Evolutionary conservation across 371 early-diverging fungal species (phyloP).

Genomic region (Mucor lusitanicus): DNA sequence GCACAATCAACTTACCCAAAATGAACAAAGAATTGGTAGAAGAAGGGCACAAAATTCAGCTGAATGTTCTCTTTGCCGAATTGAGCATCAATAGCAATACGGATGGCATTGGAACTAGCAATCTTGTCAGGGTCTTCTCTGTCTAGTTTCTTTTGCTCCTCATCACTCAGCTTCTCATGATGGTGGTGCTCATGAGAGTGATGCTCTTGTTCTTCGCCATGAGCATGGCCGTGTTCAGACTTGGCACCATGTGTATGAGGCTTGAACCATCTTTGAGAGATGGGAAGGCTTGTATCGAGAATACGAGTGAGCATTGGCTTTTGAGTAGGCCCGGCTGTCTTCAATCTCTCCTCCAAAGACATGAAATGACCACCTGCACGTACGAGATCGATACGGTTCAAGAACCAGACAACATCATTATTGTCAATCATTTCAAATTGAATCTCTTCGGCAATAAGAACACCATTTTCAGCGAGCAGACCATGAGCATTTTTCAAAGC

Average conservation of each 20-base stretch:
- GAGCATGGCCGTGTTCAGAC: background rate
- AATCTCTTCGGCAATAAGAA: conserved; percentile 36
- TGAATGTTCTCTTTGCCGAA: conserved; percentile 23
- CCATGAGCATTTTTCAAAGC: conserved; percentile 22
- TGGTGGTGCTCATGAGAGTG: conserved; percentile 1
- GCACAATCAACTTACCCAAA: conserved; percentile 20
- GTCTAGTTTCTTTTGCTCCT: background rate
- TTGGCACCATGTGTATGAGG: background rate
- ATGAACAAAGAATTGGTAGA: conserved; percentile 11
- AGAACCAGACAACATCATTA: conserved; percentile 15
- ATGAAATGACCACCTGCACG: background rate
- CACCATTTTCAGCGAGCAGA: conserved; percentile 25
- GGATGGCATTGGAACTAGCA: conserved; percentile 4
- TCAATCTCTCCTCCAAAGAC: background rate
- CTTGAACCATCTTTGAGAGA: conserved; percentile 15
- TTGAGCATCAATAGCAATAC: conserved; percentile 4
- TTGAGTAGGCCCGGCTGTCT: background rate
- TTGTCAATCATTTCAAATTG: conserved; percentile 9
- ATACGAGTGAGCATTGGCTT: conserved; percentile 9
- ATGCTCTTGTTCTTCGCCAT: background rate
- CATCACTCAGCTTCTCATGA: background rate
- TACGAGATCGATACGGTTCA: conserved; percentile 33
- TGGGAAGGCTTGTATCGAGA: conserved; percentile 6
- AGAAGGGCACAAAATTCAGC: conserved; percentile 11
- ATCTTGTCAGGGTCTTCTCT: conserved; percentile 10